Evolutionary conservation across 805 yeast species (phyloP).

Genomic region (Wickerhamomyces ciferrii): DNA sequence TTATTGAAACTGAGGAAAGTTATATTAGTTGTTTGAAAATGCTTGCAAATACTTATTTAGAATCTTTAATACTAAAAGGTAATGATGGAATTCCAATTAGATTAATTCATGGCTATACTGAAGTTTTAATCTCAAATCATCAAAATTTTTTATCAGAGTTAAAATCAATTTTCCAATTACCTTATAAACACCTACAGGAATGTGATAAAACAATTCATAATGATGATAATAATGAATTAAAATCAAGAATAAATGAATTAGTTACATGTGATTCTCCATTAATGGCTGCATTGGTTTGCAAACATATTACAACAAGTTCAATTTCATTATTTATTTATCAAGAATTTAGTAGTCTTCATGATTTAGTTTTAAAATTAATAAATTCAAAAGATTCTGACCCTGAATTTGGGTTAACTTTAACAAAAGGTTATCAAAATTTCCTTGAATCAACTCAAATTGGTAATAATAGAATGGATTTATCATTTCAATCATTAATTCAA

Average conservation of each 20-base stretch:
- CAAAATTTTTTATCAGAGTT: conserved; percentile 23
- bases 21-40: conserved; percentile 41
- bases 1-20: conserved; percentile 40
- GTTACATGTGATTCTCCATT: conserved; percentile 13
- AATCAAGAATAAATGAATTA: background rate
- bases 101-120: conserved; percentile 24
- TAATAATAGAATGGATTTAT: conserved; percentile 35
- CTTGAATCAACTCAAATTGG: conserved; percentile 38
- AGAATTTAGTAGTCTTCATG: conserved; percentile 29
- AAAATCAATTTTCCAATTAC: conserved; percentile 7
- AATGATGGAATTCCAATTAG: conserved; percentile 31
- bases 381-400: conserved; percentile 23
- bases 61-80: conserved; percentile 27
- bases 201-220: background rate
- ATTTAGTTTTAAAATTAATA: conserved; percentile 27
- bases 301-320: conserved; percentile 18
- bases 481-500: conserved; percentile 48
- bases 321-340: conserved; percentile 25
- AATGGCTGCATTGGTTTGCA: conserved; percentile 18
- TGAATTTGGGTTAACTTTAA: conserved; percentile 14
- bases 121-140: conserved; percentile 28
- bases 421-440: conserved; percentile 29
- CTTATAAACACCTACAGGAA: conserved; percentile 1
- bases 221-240: background rate
- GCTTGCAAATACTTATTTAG: conserved; percentile 38